A percentile compares a stretch with the other conserved stretches of the same genome.
Evolutionary conservation across 495 filamentous ascomycete species (phyloP).

Genomic region (Patellaria atrata): DNA sequence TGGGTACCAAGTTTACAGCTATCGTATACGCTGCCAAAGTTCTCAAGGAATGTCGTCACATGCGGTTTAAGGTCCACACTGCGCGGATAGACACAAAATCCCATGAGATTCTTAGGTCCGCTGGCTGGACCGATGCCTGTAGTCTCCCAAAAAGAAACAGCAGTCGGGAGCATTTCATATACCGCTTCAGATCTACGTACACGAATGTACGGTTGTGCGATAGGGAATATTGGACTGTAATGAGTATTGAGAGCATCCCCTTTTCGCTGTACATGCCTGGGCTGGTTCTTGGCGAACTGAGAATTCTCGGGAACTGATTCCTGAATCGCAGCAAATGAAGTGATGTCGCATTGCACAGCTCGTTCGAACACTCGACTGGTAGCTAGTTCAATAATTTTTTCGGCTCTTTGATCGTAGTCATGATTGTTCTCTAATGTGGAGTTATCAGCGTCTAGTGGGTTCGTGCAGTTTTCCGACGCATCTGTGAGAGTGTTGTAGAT

Average conservation of each 20-base stretch:
- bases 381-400: too few species aligned
- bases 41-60: constrained; percentile 54
- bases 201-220: constrained; percentile 55
- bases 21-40: constrained; percentile 61
- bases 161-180: constrained; percentile 65
- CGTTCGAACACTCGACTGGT: constrained; percentile 16
- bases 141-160: constrained; percentile 80
- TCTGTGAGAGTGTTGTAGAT: constrained; percentile 22
- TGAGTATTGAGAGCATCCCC: constrained; percentile 2
- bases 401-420: too few species aligned
- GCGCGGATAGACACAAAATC: constrained; percentile 66
- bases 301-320: constrained; percentile 15
- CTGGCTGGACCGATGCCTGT: constrained; percentile 66
- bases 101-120: constrained; percentile 64
- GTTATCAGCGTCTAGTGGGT: too few species aligned
- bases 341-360: constrained; percentile 11
- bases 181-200: constrained; percentile 59
- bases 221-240: constrained; percentile 22
- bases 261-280: constrained; percentile 10
- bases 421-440: too few species aligned
- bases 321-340: constrained; percentile 5
- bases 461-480: background rate
- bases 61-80: constrained; percentile 42
- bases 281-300: constrained; percentile 13
- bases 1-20: constrained; percentile 65